Evolutionary conservation across 1,139 yeast genomes (phyloP).

Genomic region (Geotrichum histeridarum): DNA sequence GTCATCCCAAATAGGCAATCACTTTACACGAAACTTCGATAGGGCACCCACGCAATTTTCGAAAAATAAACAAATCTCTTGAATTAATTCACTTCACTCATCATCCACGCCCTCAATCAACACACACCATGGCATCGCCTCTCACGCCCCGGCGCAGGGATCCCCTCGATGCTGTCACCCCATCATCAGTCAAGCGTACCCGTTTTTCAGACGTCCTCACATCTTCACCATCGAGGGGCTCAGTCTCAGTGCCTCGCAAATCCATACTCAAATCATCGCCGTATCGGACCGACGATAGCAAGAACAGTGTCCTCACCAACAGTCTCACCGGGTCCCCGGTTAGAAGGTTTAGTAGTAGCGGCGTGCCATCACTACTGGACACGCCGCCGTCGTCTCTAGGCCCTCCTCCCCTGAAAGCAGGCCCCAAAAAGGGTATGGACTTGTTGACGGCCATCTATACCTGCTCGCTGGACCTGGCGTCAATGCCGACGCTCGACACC

Average conservation of each 20-base stretch:
- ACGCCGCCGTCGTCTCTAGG: background rate
- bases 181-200: constrained; percentile 4
- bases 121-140: constrained; percentile 1
- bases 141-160: background rate
- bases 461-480: background rate
- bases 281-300: background rate
- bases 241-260: constrained; percentile 3
- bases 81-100: background rate
- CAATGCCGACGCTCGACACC: background rate
- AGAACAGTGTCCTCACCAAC: background rate
- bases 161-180: background rate
- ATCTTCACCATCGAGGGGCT: background rate
- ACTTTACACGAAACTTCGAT: no score
- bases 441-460: constrained; percentile 9
- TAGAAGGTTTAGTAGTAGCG: background rate
- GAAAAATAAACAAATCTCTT: background rate
- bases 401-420: background rate
- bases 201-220: constrained; percentile 12
- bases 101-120: background rate
- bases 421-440: background rate
- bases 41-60: no score
- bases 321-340: background rate
- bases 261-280: constrained; percentile 11
- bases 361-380: no score
- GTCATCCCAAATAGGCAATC: no score